Evolutionary conservation across 2,329 filamentous ascomycete species (phyloP).

Genomic region (Byssothecium circinans): DNA sequence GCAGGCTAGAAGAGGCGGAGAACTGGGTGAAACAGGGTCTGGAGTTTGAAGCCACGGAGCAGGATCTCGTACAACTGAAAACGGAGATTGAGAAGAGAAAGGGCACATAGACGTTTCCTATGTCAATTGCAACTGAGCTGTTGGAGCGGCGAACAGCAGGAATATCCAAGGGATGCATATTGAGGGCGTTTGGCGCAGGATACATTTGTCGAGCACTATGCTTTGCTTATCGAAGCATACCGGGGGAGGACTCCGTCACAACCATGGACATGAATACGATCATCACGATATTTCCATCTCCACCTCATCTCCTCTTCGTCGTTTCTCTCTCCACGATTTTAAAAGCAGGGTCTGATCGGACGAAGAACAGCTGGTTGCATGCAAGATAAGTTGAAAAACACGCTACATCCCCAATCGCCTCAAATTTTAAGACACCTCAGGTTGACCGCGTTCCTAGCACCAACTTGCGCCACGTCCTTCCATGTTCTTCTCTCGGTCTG

Average conservation of each 20-base stretch:
- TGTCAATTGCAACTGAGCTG: background rate
- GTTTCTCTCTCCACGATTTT: too few species aligned
- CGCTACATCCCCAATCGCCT: too few species aligned
- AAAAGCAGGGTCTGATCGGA: too few species aligned
- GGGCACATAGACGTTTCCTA: constrained; percentile 1
- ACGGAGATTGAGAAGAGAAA: constrained; percentile 52
- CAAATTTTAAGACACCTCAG: too few species aligned
- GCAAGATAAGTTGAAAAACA: too few species aligned
- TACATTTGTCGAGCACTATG: background rate
- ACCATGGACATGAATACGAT: background rate
- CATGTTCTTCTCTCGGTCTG: too few species aligned
- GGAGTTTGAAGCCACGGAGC: constrained; percentile 73
- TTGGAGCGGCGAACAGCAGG: background rate
- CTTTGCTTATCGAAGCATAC: background rate
- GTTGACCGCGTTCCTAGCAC: too few species aligned
- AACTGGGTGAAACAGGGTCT: constrained; percentile 76
- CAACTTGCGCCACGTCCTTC: too few species aligned
- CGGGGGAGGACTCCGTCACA: background rate
- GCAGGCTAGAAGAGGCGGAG: constrained; percentile 76
- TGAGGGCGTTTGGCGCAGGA: constrained; percentile 1
- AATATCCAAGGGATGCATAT: constrained; percentile 2
- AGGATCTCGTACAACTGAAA: constrained; percentile 42
- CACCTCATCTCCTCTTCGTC: background rate
- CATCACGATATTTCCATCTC: too few species aligned
- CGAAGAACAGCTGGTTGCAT: too few species aligned